Evolutionary conservation across 169 alveolate species (phyloP).

Genomic region (Plasmodium fragile): DNA sequence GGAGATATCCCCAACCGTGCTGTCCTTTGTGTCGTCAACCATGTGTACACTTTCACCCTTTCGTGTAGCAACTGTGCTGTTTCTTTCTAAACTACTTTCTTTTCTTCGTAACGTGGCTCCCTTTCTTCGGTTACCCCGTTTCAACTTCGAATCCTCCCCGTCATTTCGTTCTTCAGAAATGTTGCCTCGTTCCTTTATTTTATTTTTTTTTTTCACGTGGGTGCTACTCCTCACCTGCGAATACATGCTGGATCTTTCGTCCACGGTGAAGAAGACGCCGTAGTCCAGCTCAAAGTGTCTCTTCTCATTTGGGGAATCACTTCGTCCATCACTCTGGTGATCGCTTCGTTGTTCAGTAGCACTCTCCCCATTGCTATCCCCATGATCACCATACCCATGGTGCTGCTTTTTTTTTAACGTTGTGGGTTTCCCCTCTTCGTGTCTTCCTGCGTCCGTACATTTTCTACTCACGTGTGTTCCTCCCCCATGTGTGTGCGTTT

Average conservation of each 20-base stretch:
- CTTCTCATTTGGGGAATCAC: conserved; percentile 14
- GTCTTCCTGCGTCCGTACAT: neutral
- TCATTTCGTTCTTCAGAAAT: conserved; percentile 4
- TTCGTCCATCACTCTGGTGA: neutral
- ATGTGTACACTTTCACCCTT: neutral
- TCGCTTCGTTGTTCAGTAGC: neutral
- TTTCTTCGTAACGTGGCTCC: neutral
- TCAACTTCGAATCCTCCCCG: neutral
- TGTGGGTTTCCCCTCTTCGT: neutral
- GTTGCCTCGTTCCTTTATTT: conserved; percentile 1
- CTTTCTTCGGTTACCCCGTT: neutral
- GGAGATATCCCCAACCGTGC: neutral
- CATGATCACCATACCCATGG: neutral
- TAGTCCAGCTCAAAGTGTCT: conserved; percentile 44
- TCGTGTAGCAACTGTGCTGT: neutral
- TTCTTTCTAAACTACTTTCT: neutral
- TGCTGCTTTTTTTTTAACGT: neutral
- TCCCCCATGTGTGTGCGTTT: neutral
- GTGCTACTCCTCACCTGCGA: neutral
- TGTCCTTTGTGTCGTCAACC: neutral
- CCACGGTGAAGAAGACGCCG: conserved; percentile 37
- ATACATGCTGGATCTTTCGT: neutral
- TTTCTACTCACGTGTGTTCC: neutral
- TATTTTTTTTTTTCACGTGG: neutral
- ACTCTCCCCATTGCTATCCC: neutral